Evolutionary conservation across 805 yeast genomes (phyloP), one percentile per base, ranked within the genome.

Genomic region (Metschnikowia lachancei): DNA sequence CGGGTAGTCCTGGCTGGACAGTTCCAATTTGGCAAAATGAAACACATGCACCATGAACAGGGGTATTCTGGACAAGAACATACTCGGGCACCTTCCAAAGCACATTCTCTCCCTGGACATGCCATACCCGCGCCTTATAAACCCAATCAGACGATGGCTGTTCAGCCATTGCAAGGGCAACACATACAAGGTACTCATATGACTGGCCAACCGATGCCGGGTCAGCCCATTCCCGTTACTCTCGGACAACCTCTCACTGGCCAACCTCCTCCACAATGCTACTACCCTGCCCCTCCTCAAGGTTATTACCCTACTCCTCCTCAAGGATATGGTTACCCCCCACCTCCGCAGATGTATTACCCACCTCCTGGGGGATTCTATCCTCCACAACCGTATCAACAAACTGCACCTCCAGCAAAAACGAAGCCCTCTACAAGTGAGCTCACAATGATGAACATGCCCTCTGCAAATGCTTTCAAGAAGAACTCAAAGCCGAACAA

Each of bases 401-500:
- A 30, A n/a, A 31, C 16, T 5, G 29, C 37, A 5, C 41, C 41
- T 2, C 46, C 37, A 22, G 31, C 38, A 10, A 51, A 44, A 29
- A 35, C 47, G 8, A 59, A 58, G 37, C 66, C 70, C 20, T 58
- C 70, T 8, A 57, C 70, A 14, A 70, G 77, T 43, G 76, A 72
- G 49, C 49, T 65, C 39, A 68, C 81, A 3, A 64, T 80, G 58
- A 67, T 64, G 54, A 64, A 66, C 31, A 68, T 78, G 66, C 86
- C 85, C 4, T 54, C 72, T 5, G 68, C 74, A 4, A 65, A 58
- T 18, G 64, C 58, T 43, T 56, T 65, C 41, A 59, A 65, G 26
- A 73, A 74, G 58, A 79, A 70, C 57, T 62, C 66, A 42, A 66
- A 60, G 19, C 63, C 70, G 30, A 78, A 78, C 54, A 80, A 82